Evolutionary conservation across 225 moss, liverwort and hornwort genomes (phyloP), one percentile per base, ranked within the genome.

Genomic region (Anthoceros angustus): DNA sequence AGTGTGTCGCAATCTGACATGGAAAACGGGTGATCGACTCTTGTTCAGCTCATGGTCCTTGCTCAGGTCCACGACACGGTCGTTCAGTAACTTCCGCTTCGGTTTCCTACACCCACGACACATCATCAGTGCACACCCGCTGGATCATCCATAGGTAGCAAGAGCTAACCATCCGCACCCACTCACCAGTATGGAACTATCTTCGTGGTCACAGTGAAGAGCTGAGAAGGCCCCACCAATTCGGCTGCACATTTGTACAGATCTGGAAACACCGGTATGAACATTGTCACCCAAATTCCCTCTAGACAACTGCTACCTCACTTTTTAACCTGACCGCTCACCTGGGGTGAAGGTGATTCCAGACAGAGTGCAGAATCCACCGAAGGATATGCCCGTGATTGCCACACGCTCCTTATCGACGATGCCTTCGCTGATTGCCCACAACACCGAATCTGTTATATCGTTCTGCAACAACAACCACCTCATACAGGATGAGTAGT

Each of bases 131-230:
- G 43, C 11, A 25, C 39, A 25, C 18, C 63, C 64, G 10, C 6
- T 11, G 23, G 49, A 40, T 9, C 32, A 65, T 24, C 39, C 23
- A 0, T 25, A 15, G 9, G 4, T 42, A 42, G 1, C 42, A 12
- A 43, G 20, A 15, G 41, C 18, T 40, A 25, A 65, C 41, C 43
- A 66, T 66, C 66, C 15, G 10, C 38, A 18, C 9, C 15, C 25
- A 49, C 2, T 43, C 76, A 88, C 92, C 88, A 92, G 41, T 92
- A 92, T 15, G 84, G 84, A n/a, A 67, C 84, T 48, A 92, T 88
- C 39, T 71, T 46, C 20, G 70, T 73, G 65, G 83, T 88, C 26
- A 92, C 84, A 12, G 86, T 92, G 68, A 80, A 78, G 50, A 92
- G 79, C 62, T 92, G 81, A 18, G 86, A 67, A 7, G 92, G 92